Evolutionary conservation across 495 filamentous ascomycete genomes (phyloP), one percentile per base, ranked within the genome.

Genomic region (Penicillium mononematosum): DNA sequence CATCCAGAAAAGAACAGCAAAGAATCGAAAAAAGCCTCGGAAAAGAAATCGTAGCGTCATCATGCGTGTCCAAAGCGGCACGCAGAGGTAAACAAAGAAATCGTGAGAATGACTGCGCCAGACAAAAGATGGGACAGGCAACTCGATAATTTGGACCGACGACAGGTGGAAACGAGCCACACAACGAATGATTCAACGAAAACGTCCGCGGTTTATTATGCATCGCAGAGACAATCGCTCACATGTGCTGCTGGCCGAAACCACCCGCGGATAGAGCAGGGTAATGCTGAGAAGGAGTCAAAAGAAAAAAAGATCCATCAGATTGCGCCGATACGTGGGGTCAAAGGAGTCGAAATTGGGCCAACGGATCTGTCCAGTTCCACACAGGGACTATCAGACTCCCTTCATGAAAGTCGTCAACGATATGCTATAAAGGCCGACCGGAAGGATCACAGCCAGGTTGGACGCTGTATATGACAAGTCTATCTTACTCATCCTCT

Each of bases 171-270:
- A 14, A 8, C 31, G 17, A 53, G 25, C 20, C 7, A 31, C 39
- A 55, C 50, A 57, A 17, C 51, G 48, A 46, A 60, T 42, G 49
- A 41, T 52, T 6, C 49, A 24, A 24, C 43, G 48, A 50, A 50
- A 60, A 43, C 7, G 43, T 63, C 60, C 69, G 74, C 74, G 74
- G 74, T 77, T 77, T 77, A 77, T 77, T 58, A 60, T 61, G 56
- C 74, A 70, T 77, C 74, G 74, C 74, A 70, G 65, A 68, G 66
- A 61, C 42, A 43, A 43, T 58, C 59, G 48, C 19, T 31, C 19
- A 20, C 56, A 55, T 20, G 19, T 14, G 55, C 49, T 14, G 53
- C 32, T 19, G 32, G 58, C 16, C 17, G 17, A 41, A 43, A 57
- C 54, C 59, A 57, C 31, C 39, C 20, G 32, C 17, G 38, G 20